Evolutionary conservation across 1,284 basidiomycete species (phyloP), one percentile per base, ranked within the genome.

Genomic region (Ganoderma boninense): DNA sequence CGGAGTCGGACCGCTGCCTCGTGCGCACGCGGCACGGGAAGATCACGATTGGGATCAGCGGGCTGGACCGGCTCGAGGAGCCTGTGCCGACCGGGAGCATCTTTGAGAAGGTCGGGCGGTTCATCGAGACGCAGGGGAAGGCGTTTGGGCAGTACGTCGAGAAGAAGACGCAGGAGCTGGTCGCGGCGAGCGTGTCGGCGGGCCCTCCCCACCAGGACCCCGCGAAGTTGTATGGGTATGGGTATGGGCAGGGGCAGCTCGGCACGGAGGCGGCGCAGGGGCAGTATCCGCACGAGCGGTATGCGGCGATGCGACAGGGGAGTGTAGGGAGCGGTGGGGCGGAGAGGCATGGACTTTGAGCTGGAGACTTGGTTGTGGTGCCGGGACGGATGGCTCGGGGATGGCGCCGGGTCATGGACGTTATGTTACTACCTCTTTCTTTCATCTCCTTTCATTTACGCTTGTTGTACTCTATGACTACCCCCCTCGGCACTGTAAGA

Each of bases 1-100:
- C 74, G 4, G 71, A 72, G 52, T 42, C 56, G 10, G 69, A 74
- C 65, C 74, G 68, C 43, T 75, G 72, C 64, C 65, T 77, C 57
- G 68, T 79, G 16, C 69, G 71, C 38, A 76, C 79, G 42, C 71
- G 74, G 26, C 71, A 76, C 52, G 78, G 78, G 13, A 72, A 70
- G 59, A 71, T 80, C 59, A 74, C 72, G 20, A 56, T 80, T 52
- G 79, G 78, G 20, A 67, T 80, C 65, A 77, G 75, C 67, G 79
- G 78, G 43, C 67, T 76, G 26, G 78, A 80, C 71, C 68, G 62
- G 29, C 44, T 75, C 43, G 73, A 76, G 62, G 73, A 73, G 43
- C 49, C 71, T n/a, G 18, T 29, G 44, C 43, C 23, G 16, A 62
- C 14, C 0, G 70, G 66, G 8, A 69, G 70, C 20, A 60, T 77